phyloP scores from a whole-genome alignment of 169 alveolate genomes.

The Blepharisma undulans region DNA sequence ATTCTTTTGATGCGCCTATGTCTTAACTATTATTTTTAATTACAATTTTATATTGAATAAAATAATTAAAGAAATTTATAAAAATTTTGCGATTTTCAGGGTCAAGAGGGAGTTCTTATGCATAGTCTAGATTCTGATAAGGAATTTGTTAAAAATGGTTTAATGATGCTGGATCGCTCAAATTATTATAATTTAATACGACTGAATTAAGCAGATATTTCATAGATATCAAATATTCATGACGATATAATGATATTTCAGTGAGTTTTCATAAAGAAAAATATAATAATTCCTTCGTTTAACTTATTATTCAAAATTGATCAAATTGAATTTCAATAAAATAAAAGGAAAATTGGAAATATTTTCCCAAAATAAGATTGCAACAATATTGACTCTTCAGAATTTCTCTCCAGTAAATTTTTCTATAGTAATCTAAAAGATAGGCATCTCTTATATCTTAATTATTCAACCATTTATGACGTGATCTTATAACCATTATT shows the following conservation, averaged over 20 bases:
- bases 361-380: neutral
- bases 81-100: neutral
- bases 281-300: neutral
- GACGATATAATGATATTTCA: neutral
- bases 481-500: neutral
- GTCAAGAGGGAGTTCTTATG: neutral
- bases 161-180: neutral
- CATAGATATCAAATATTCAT: neutral
- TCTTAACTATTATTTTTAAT: neutral
- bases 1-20: neutral
- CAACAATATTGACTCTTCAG: neutral
- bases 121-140: neutral
- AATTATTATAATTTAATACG: neutral
- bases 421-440: neutral
- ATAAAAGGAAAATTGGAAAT: neutral
- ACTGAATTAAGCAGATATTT: neutral
- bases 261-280: neutral
- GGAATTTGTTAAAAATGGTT: neutral
- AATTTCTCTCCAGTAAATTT: neutral
- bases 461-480: neutral
- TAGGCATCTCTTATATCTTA: neutral
- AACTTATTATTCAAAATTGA: neutral
- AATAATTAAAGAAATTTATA: no score
- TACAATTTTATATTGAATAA: no score
- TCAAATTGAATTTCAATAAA: neutral